Evolutionary conservation across 1,284 basidiomycete genomes (phyloP), one percentile per base, ranked within the genome.

Genomic region (Rhodotorula mucilaginosa): DNA sequence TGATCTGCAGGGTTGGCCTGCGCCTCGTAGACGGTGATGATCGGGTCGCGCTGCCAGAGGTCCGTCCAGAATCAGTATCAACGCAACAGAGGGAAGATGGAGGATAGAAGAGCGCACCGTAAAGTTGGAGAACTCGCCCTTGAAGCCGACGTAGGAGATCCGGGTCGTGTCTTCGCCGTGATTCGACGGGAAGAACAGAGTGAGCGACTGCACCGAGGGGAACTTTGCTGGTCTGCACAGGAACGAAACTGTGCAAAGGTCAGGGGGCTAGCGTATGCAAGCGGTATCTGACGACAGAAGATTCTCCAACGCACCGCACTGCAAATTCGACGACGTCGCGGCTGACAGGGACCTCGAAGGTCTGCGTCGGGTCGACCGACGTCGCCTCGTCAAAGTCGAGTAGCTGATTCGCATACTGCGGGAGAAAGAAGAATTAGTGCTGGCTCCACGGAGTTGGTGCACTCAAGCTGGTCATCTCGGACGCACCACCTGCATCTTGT

Each of bases 1-100:
- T 79, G 78, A 57, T 79, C 78, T 18, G 78, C 78, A 0, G 78
- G 78, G 57, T 79, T 79, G 19, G 78, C 78, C 39, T 76, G 71
- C 19, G 77, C 71, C 59, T 79, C 78, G 58, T 79, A 79, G 18
- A 78, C 74, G 10, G 77, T 76, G 57, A 77, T 74, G 54, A 78
- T 69, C 26, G 77, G 76, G 46, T 77, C 73, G 19, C 74, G 72
- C 69, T 73, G 29, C 5, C 21, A 3, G 4, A 3, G 19, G 16
- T 10, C 44, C 59, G 4, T 46, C 23, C 16, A 34, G 13, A 31
- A 21, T 19, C 47, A 21, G n/a, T 23, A 29, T 26, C 23, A 59
- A 6, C 7, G 23, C 18, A 19, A 8, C 21, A 46, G 29, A 23
- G 26, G 15, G 13, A 52, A 29, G 18, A 66, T 52, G 39, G 39